These are phyloP conservation scores for Leccinum aurantiacum DNA, from an alignment of 768 basidiomycete genomes.

Conservation along the genomic window DNA sequence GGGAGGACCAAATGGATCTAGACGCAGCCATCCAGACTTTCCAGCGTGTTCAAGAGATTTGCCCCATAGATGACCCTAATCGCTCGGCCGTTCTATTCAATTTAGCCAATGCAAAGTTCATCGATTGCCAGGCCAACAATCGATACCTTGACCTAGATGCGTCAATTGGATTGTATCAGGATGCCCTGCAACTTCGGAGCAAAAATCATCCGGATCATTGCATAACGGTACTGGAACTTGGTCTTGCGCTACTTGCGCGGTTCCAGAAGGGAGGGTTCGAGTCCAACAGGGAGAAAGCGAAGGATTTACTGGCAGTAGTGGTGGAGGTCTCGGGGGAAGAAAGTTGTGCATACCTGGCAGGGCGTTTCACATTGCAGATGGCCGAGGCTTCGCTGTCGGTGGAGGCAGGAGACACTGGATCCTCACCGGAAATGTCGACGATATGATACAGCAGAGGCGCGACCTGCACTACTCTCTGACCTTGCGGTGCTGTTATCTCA, in stretches of 20 bases:
- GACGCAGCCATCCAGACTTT: not conserved
- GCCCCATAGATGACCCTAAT: not conserved
- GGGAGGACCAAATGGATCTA: not conserved
- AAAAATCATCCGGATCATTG: not conserved
- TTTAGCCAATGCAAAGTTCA: not conserved
- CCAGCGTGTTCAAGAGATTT: not conserved
- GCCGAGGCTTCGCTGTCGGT: too few species aligned
- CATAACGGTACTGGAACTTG: not conserved
- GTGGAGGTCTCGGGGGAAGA: not conserved
- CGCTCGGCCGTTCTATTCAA: not conserved
- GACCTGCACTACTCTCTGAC: too few species aligned
- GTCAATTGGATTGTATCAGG: not conserved
- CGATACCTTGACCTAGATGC: not conserved
- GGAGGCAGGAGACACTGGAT: too few species aligned
- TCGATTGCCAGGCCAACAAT: not conserved
- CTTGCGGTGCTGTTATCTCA: too few species aligned
- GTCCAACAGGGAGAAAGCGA: not conserved
- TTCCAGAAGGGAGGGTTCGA: not conserved
- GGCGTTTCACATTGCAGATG: not conserved
- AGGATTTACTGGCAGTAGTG: not conserved
- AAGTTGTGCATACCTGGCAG: not conserved
- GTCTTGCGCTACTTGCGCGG: not conserved
- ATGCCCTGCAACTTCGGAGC: not conserved
- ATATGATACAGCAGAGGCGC: too few species aligned
- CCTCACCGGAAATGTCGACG: too few species aligned